Evolutionary conservation across 176 grass and related monocot species (phyloP), one percentile per base, ranked within the genome.

Genomic region (Olyra latifolia): DNA sequence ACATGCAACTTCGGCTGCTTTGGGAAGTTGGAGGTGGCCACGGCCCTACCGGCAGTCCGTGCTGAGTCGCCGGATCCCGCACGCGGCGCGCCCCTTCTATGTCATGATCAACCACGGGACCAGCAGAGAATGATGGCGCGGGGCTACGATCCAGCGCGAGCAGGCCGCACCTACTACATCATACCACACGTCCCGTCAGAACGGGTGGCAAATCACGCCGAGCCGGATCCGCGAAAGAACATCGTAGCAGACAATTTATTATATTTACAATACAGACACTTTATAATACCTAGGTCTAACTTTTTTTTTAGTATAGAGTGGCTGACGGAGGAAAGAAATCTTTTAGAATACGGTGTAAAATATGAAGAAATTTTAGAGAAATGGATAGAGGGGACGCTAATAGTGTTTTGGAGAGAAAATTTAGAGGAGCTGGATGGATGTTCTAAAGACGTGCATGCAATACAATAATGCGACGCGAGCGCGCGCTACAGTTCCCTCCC

Each of bases 41-140:
- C 40, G 67, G 25, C 83, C 0, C 25, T 5, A 28, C 27, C 32
- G 10, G 15, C 24, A 17, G 28, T 16, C 28, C 57, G 13, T 66
- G 50, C 16, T 2, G 16, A 8, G 32, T 54, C 24, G 25, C 24
- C 14, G 35, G 86, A 83, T 87, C 72, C 53, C 8, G 15, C 56
- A 14, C 28, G 19, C 38, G n/a, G n/a, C n/a, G n/a, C n/a, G n/a
- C 43, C 5, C 23, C 54, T 2, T 25, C 20, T 6, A 53, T 50
- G 28, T 56, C 72, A 58, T 39, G 43, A 53, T 82, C 54, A 56
- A 19, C 24, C 11, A 45, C 4, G 73, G 85, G 79, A 56, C 85
- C 79, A 47, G 11, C 2, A 23, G 24, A 44, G 65, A 77, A 83
- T 46, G 79, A 87, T 82, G 85, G 72, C 64, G 61, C 69, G 29